Evolutionary conservation across 768 basidiomycete genomes (phyloP).

Genomic region (Auricularia sp.): DNA sequence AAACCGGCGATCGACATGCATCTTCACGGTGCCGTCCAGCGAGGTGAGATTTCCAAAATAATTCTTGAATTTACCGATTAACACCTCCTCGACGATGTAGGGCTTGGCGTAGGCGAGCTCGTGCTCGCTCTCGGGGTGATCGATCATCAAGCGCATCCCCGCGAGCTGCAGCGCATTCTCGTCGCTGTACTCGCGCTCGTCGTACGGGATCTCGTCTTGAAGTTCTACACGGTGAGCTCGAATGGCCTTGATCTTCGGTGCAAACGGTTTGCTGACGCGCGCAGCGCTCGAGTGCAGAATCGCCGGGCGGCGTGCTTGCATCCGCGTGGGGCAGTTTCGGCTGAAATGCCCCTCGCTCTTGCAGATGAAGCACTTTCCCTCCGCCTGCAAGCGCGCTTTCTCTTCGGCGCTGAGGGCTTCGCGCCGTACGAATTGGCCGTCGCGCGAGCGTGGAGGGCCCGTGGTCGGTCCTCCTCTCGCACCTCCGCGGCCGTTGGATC

Average conservation of each 20-base stretch:
- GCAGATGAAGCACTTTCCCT: slow-evolving; percentile 23
- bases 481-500: neutral
- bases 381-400: neutral
- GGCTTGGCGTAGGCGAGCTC: neutral
- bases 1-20: neutral
- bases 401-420: neutral
- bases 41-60: neutral
- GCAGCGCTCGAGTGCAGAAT: neutral
- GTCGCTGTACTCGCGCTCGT: too few relatives aligned
- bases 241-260: neutral
- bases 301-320: slow-evolving; percentile 3
- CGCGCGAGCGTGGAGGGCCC: neutral
- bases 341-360: slow-evolving; percentile 20
- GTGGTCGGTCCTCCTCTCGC: neutral
- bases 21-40: neutral
- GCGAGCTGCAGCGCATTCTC: neutral
- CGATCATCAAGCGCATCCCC: neutral
- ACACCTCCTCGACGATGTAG: neutral
- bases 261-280: neutral
- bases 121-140: neutral
- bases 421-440: neutral
- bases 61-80: neutral
- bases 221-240: too few relatives aligned
- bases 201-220: too few relatives aligned
- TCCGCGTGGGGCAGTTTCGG: slow-evolving; percentile 21